Percentiles rank a stretch among this genome's conserved stretches.
These are phyloP conservation scores for Aspergillus sclerotiicarbonarius DNA, from an alignment of 495 filamentous ascomycete species.

Conservation along the genomic window DNA sequence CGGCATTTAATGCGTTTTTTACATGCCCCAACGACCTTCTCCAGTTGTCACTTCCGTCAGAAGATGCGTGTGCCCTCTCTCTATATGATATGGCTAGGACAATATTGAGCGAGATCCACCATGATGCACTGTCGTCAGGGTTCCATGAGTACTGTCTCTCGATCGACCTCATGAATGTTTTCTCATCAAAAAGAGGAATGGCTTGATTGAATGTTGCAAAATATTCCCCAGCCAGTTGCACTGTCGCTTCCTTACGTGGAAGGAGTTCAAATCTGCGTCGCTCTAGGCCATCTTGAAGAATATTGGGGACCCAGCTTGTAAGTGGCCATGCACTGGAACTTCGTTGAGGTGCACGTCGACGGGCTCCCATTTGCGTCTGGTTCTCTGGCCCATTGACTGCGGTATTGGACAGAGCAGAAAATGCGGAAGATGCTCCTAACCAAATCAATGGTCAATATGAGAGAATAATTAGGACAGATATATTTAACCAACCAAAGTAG, in stretches of 20 bases:
- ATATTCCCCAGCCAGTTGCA: constrained; percentile 14
- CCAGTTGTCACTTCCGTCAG: constrained; percentile 14
- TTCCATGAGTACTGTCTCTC: constrained; percentile 23
- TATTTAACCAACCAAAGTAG: background rate
- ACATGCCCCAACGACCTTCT: constrained; percentile 18
- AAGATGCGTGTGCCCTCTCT: constrained; percentile 14
- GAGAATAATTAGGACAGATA: background rate
- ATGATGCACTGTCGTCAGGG: constrained; percentile 21
- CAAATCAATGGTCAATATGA: background rate
- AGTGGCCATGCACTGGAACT: background rate
- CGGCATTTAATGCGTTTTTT: constrained; percentile 22
- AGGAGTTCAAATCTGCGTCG: constrained; percentile 3
- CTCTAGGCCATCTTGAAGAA: background rate
- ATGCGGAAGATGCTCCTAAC: background rate
- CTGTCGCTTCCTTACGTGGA: constrained; percentile 10
- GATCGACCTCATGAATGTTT: constrained; percentile 7
- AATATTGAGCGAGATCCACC: constrained; percentile 23
- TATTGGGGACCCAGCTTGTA: background rate
- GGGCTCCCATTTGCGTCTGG: background rate
- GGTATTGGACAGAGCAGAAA: background rate
- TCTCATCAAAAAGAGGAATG: constrained; percentile 12
- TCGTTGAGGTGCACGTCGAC: background rate
- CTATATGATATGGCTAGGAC: constrained; percentile 23
- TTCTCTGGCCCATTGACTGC: background rate
- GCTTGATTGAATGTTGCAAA: constrained; percentile 17